A percentile compares a stretch with the other conserved stretches of the same genome.
phyloP scores from a whole-genome alignment of 2,329 filamentous ascomycete species.

The Calycina herbarum region DNA sequence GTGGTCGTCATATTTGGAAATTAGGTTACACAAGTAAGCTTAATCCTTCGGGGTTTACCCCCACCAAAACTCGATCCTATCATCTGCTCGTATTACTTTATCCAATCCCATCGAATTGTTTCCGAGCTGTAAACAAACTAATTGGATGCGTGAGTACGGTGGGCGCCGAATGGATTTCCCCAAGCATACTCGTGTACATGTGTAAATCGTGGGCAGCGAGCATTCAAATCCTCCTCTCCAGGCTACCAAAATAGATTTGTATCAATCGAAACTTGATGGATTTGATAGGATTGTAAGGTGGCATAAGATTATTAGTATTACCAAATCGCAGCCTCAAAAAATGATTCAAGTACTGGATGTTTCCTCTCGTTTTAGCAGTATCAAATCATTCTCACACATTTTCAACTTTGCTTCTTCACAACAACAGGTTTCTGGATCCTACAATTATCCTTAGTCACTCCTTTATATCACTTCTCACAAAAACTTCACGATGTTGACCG shows the following conservation, averaged over 20 bases:
- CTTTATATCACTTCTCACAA: neutral
- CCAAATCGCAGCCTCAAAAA: neutral
- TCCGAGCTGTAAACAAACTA: too few relatives aligned
- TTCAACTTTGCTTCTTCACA: neutral
- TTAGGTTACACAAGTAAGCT: neutral
- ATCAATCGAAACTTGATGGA: neutral
- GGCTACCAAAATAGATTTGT: neutral
- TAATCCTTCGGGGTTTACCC: slow-evolving; percentile 1
- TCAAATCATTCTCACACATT: neutral
- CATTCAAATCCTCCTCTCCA: neutral
- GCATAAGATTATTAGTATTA: neutral
- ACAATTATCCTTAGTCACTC: slow-evolving; percentile 1
- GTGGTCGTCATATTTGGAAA: neutral
- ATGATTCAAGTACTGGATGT: neutral
- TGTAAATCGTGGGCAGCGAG: neutral
- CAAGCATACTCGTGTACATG: neutral
- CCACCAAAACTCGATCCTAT: neutral
- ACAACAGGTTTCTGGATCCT: slow-evolving; percentile 4
- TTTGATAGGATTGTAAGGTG: neutral
- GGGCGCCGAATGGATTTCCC: neutral
- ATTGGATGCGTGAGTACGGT: too few relatives aligned
- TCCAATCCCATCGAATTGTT: neutral
- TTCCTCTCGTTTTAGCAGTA: neutral
- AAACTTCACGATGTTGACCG: neutral
- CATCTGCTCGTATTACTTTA: neutral